Conservation (phyloP, 1,284 basidiomycete genomes). For the Heliocybe sulcata region DNA sequence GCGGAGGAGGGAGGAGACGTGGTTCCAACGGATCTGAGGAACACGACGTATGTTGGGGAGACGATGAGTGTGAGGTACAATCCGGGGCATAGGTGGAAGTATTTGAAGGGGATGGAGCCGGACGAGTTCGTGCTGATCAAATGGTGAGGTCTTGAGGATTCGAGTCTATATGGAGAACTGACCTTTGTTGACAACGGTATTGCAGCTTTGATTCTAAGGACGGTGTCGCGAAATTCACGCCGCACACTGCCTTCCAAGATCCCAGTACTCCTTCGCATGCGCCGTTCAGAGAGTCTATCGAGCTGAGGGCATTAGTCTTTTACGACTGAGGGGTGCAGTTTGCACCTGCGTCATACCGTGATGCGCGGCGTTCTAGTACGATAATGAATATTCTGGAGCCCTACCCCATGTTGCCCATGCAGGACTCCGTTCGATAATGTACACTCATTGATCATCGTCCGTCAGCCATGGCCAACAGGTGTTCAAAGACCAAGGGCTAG, state of each 20-base stretch:
- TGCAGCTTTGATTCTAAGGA: conserved; percentile 44
- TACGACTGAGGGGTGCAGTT: conserved; percentile 27
- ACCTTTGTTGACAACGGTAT: conserved; percentile 1
- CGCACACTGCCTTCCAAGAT: conserved; percentile 54
- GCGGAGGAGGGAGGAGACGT: conserved; percentile 29
- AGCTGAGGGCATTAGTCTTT: conserved; percentile 52
- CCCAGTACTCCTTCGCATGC: conserved; percentile 43
- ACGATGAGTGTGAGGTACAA: conserved; percentile 47
- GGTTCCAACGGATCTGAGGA: conserved; percentile 41
- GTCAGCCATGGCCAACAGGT: no score
- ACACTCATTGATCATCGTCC: no score
- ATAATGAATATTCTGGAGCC: no score
- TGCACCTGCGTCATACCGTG: no score
- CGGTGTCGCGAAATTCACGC: conserved; percentile 45
- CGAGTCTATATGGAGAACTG: background rate
- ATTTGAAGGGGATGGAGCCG: conserved; percentile 51
- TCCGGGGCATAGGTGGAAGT: conserved; percentile 56
- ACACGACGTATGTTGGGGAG: conserved; percentile 50
- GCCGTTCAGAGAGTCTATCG: conserved; percentile 49
- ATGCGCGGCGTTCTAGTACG: no score
- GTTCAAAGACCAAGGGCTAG: no score
- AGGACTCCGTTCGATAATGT: no score
- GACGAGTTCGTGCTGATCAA: conserved; percentile 63
- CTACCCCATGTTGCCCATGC: no score
- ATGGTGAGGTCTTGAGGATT: conserved; percentile 50